Percentiles rank a stretch among this genome's conserved stretches.
These are phyloP conservation scores for Aegilops bicornis DNA, from an alignment of 176 grass and related monocot species.

Conservation along the genomic window DNA sequence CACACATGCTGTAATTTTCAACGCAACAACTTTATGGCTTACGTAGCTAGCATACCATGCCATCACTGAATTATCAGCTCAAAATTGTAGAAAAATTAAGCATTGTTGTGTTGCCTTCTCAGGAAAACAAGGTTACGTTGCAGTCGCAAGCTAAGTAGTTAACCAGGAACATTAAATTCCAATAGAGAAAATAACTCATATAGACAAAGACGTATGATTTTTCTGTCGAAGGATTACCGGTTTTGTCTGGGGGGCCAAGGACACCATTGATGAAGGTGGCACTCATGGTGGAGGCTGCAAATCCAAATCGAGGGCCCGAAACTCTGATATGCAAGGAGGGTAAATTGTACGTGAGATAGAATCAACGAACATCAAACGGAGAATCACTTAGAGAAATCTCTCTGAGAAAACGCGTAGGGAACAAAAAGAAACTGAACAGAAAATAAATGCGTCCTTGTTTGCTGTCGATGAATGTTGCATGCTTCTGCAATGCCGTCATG, in stretches of 20 bases:
- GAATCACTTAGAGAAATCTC: too few relatives aligned
- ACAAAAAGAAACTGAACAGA: too few relatives aligned
- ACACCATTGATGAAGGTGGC: slow-evolving; percentile 51
- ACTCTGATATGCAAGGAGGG: slow-evolving; percentile 14
- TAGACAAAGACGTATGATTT: not conserved
- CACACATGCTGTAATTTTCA: too few relatives aligned
- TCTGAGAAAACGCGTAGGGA: too few relatives aligned
- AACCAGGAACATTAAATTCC: not conserved
- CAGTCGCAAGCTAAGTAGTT: not conserved
- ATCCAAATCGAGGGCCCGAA: slow-evolving; percentile 46
- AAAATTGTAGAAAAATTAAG: too few relatives aligned
- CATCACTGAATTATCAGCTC: too few relatives aligned
- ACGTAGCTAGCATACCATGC: too few relatives aligned
- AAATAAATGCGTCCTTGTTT: too few relatives aligned
- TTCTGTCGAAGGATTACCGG: not conserved
- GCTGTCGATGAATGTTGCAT: too few relatives aligned
- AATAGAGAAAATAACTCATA: not conserved
- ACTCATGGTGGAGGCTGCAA: slow-evolving; percentile 17
- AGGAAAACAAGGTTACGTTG: not conserved
- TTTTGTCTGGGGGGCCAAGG: slow-evolving; percentile 34
- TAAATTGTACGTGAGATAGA: not conserved
- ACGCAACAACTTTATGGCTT: too few relatives aligned
- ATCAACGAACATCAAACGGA: not conserved
- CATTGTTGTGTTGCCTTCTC: not conserved
- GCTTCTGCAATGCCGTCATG: too few relatives aligned